phyloP scores from a whole-genome alignment of 345 rosid species.

The Isatis tinctoria region DNA sequence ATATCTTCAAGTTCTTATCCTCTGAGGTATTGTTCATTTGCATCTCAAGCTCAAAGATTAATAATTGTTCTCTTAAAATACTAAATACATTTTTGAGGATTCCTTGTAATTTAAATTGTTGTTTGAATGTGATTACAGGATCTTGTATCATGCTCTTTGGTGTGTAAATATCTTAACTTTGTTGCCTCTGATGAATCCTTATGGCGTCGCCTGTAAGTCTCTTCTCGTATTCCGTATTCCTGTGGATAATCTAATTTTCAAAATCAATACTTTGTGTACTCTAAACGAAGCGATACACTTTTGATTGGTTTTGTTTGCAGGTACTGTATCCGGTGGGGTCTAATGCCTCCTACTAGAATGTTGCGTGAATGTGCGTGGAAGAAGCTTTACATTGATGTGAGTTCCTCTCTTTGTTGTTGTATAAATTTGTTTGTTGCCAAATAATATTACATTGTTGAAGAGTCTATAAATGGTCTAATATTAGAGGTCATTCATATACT shows the following conservation, averaged over 20 bases:
- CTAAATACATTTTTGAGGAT: background rate
- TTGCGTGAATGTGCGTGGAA: conserved; percentile 82
- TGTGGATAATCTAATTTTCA: background rate
- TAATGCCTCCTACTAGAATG: conserved; percentile 49
- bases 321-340: conserved; percentile 87
- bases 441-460: background rate
- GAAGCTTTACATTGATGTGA: conserved; percentile 86
- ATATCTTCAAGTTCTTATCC: conserved; percentile 85
- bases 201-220: conserved; percentile 91
- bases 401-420: background rate
- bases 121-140: conserved; percentile 46
- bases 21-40: conserved; percentile 57
- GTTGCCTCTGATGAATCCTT: conserved; percentile 89
- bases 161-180: conserved; percentile 62
- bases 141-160: conserved; percentile 79
- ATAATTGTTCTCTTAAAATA: background rate
- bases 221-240: background rate
- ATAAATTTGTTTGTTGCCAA: background rate
- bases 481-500: background rate
- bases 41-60: background rate
- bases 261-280: background rate
- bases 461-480: background rate
- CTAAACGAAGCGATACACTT: background rate
- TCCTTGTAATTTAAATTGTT: background rate
- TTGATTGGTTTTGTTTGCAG: conserved; percentile 33